Evolutionary conservation across 441 rosid genomes (phyloP).

Genomic region (Codiaeum variegatum): DNA sequence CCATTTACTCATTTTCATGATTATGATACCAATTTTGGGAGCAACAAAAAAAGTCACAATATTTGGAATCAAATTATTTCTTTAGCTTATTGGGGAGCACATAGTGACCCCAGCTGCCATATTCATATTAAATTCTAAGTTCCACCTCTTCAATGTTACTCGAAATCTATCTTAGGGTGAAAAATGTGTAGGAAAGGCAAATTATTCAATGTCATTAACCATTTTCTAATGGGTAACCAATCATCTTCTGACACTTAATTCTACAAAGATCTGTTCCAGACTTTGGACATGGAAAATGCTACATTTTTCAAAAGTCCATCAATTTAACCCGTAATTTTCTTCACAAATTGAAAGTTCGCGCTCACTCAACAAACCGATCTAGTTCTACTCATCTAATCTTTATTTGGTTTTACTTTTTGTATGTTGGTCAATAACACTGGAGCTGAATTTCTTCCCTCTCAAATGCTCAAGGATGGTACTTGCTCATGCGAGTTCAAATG

Average conservation of each 20-base stretch:
- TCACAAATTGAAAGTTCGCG: too few species aligned
- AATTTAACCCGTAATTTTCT: too few species aligned
- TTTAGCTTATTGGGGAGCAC: slow-evolving; percentile 17
- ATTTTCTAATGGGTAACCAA: background rate
- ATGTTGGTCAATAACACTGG: too few species aligned
- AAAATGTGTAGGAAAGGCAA: background rate
- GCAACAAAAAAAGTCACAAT: slow-evolving; percentile 24
- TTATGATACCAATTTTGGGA: slow-evolving; percentile 31
- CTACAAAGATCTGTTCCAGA: too few species aligned
- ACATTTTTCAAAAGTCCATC: too few species aligned
- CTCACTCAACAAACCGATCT: too few species aligned
- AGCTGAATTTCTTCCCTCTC: background rate
- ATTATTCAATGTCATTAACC: too few species aligned
- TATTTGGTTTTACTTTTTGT: too few species aligned
- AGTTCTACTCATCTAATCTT: too few species aligned
- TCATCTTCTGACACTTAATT: background rate
- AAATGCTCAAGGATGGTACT: too few species aligned
- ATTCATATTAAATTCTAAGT: background rate
- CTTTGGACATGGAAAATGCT: too few species aligned
- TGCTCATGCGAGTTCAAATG: too few species aligned
- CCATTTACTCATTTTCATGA: slow-evolving; percentile 23
- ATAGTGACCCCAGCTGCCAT: background rate
- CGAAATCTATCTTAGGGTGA: background rate
- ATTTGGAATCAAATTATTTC: slow-evolving; percentile 19
- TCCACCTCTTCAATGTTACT: background rate